Evolutionary conservation across 495 filamentous ascomycete genomes (phyloP).

Genomic region (Rostrohypoxylon terebratum): DNA sequence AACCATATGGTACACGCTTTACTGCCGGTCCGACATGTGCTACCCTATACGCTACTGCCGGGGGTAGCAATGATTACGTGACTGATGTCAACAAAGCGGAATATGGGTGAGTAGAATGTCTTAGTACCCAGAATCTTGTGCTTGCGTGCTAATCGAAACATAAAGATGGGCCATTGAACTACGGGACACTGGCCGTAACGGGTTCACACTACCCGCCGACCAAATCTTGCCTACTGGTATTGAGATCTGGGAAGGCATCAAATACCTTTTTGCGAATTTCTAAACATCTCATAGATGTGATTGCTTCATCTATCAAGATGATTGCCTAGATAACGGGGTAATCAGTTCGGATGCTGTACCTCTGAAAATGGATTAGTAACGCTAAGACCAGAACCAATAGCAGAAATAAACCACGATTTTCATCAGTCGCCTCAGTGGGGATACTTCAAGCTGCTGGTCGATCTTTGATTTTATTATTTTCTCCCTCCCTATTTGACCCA

Average conservation of each 20-base stretch:
- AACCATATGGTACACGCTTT: slow-evolving; percentile 61
- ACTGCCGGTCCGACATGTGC: slow-evolving; percentile 65
- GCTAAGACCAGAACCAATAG: not conserved
- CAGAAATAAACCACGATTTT: not conserved
- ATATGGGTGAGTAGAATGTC: slow-evolving; percentile 50
- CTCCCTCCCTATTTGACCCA: not conserved
- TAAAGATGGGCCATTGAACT: slow-evolving; percentile 67
- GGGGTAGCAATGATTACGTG: slow-evolving; percentile 67
- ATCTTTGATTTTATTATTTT: not conserved
- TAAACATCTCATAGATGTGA: slow-evolving; percentile 16
- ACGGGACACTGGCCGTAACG: slow-evolving; percentile 55
- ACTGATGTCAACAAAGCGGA: slow-evolving; percentile 62
- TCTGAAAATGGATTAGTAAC: not conserved
- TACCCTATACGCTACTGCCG: slow-evolving; percentile 69
- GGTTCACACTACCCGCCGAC: slow-evolving; percentile 67
- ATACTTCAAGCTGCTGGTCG: not conserved
- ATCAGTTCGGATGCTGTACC: not conserved
- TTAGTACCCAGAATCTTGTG: not conserved
- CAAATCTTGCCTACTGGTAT: slow-evolving; percentile 64
- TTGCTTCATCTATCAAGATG: not conserved
- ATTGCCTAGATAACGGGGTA: not conserved
- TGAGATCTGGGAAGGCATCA: slow-evolving; percentile 67
- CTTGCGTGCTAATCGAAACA: slow-evolving; percentile 9
- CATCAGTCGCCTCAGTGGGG: not conserved
- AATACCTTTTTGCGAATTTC: slow-evolving; percentile 66